Evolutionary conservation across 2,329 filamentous ascomycete genomes (phyloP).

Genomic region (Chalara sp.): DNA sequence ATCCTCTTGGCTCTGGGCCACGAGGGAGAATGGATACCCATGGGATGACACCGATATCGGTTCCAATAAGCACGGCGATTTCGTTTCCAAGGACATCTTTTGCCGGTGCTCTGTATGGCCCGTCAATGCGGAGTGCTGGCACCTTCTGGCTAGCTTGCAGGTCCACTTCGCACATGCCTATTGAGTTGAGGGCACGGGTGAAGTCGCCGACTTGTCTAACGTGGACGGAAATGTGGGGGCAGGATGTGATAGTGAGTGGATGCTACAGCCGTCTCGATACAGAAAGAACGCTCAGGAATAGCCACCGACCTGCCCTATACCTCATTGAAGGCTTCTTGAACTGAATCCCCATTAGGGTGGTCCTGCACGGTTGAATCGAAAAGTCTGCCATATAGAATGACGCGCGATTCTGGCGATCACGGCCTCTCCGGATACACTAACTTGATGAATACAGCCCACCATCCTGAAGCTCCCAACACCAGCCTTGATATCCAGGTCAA

Average conservation of each 20-base stretch:
- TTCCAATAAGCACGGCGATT: slow-evolving; percentile 78
- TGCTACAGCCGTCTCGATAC: slow-evolving; percentile 93
- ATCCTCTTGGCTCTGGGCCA: slow-evolving; percentile 71
- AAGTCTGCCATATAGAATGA: slow-evolving; percentile 63
- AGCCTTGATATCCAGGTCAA: no score
- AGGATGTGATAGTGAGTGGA: slow-evolving; percentile 98
- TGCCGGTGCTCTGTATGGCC: slow-evolving; percentile 91
- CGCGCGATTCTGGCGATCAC: slow-evolving; percentile 90
- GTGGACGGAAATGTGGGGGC: slow-evolving; percentile 91
- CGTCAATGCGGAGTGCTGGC: slow-evolving; percentile 84
- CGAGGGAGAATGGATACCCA: slow-evolving; percentile 86
- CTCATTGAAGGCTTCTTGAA: slow-evolving; percentile 94
- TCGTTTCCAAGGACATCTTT: slow-evolving; percentile 96
- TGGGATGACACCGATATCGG: slow-evolving; percentile 80
- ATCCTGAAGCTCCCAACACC: slow-evolving; percentile 55
- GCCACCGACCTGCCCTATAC: slow-evolving; percentile 97
- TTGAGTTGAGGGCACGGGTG: slow-evolving; percentile 82
- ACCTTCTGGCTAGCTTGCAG: slow-evolving; percentile 89
- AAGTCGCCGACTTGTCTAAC: slow-evolving; percentile 96
- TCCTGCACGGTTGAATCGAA: no score
- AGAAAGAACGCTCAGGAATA: slow-evolving; percentile 88
- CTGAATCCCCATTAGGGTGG: slow-evolving; percentile 71
- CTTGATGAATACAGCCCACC: slow-evolving; percentile 75
- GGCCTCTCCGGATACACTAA: slow-evolving; percentile 87
- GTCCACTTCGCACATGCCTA: slow-evolving; percentile 97